Evolutionary conservation across 352 stramenopile genomes (phyloP).

Genomic region (Phytophthora hibernalis): DNA sequence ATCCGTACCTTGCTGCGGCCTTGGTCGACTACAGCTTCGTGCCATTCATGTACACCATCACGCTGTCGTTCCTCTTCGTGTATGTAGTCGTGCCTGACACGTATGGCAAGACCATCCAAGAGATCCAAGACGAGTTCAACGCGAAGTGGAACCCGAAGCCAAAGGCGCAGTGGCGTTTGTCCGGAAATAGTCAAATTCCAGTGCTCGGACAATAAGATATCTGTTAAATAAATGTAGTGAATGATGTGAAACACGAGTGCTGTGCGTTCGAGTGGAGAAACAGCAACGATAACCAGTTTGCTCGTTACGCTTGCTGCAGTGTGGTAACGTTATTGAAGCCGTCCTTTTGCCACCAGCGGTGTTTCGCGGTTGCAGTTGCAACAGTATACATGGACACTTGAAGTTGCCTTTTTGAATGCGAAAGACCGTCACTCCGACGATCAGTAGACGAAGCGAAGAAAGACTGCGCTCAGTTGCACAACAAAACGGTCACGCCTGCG

Average conservation of each 20-base stretch:
- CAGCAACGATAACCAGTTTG: too few species aligned
- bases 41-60: conserved; percentile 60
- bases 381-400: conserved; percentile 20
- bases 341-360: neutral
- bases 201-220: conserved; percentile 16
- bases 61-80: conserved; percentile 53
- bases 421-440: conserved; percentile 1
- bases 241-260: too few species aligned
- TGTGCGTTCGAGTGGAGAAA: neutral
- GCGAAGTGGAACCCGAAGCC: conserved; percentile 25
- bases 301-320: too few species aligned
- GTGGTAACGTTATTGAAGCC: neutral
- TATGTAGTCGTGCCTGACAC: conserved; percentile 62
- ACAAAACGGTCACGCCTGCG: conserved; percentile 21
- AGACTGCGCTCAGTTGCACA: conserved; percentile 12
- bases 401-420: conserved; percentile 37
- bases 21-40: conserved; percentile 53
- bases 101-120: conserved; percentile 62
- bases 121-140: conserved; percentile 63
- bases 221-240: neutral
- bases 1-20: conserved; percentile 57
- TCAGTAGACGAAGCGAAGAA: conserved; percentile 29
- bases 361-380: neutral
- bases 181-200: conserved; percentile 27
- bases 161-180: conserved; percentile 17